Percentiles rank a stretch among this genome's conserved stretches.
Evolutionary conservation across 441 rosid species (phyloP).

Genomic region (Pelargonium australe): DNA sequence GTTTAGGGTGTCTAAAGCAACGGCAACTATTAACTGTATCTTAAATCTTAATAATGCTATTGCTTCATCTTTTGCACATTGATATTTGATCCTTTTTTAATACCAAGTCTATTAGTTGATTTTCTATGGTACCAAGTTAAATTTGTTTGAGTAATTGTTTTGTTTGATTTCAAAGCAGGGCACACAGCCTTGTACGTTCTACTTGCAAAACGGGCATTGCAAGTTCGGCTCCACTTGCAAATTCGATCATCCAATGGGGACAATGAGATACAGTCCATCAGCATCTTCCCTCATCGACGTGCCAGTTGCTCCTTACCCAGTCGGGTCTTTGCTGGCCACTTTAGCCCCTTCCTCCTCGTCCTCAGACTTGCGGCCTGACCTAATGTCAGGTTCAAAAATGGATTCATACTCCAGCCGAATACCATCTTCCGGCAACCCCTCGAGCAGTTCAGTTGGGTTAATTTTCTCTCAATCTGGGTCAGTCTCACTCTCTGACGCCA

Average conservation of each 20-base stretch:
- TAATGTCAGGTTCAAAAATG: neutral
- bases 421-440: neutral
- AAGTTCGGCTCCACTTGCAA: conserved; percentile 10
- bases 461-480: conserved; percentile 1
- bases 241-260: conserved; percentile 8
- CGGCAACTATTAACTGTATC: too few relatives aligned
- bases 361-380: neutral
- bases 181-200: conserved; percentile 5
- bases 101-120: neutral
- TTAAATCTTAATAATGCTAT: too few relatives aligned
- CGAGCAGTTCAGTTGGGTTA: conserved; percentile 7
- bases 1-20: too few relatives aligned
- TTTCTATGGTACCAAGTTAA: neutral
- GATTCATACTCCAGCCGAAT: neutral
- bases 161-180: neutral
- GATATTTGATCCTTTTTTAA: neutral
- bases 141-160: neutral
- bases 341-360: neutral
- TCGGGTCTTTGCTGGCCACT: neutral
- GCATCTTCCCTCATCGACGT: conserved; percentile 3
- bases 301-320: conserved; percentile 10
- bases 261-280: conserved; percentile 11
- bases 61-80: neutral
- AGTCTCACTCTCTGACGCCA: neutral
- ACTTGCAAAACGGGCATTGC: conserved; percentile 10